Evolutionary conservation across 2,329 filamentous ascomycete species (phyloP), one percentile per base, ranked within the genome.

Genomic region (Cladosporium velox): DNA sequence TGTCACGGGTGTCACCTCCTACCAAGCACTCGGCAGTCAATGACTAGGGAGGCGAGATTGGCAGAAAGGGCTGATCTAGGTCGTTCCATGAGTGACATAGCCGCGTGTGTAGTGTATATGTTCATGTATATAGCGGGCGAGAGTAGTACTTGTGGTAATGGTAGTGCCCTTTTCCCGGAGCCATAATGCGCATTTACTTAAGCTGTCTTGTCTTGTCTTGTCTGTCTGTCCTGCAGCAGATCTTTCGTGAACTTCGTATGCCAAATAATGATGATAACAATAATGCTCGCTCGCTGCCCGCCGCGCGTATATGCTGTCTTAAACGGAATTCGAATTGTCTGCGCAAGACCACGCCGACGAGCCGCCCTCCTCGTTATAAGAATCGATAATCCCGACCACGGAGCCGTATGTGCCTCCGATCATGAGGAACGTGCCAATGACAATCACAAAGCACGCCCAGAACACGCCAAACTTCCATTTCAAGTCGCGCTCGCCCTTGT

Each of bases 391-490:
- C 2, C 71, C 74, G 4, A 79, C 71, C 10, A 82, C 71, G 0
- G 78, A 79, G 0, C 79, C 80, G 47, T 82, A 70, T 34, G 81
- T 83, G 2, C 81, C 82, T 1, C 80, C 82, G 30, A 82, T 75
- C 8, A 79, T 74, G 65, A 84, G 72, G 67, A 84, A 84, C 0
- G 79, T 28, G 0, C 81, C 81, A 5, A 84, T 66, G 1, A 79
- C 51, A 4, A 83, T 75, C 60, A 84, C 68, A 0, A 80, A 67
- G 10, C 80, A 4, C 79, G 69, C 24, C 68, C 70, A 67, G 79
- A 83, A 32, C 76, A 65, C 0, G 71, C 65, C 70, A 77, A 78
- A 64, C 77, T 74, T 54, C 68, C 65, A 4, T 72, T 7, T 2
- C 65, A 72, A 0, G 80, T 81, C n/a, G 70, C 77, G 67, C 75